These are phyloP conservation scores for Blastocladiella emersonii DNA, from an alignment of 371 early-diverging fungal genomes.

Conservation along the genomic window DNA sequence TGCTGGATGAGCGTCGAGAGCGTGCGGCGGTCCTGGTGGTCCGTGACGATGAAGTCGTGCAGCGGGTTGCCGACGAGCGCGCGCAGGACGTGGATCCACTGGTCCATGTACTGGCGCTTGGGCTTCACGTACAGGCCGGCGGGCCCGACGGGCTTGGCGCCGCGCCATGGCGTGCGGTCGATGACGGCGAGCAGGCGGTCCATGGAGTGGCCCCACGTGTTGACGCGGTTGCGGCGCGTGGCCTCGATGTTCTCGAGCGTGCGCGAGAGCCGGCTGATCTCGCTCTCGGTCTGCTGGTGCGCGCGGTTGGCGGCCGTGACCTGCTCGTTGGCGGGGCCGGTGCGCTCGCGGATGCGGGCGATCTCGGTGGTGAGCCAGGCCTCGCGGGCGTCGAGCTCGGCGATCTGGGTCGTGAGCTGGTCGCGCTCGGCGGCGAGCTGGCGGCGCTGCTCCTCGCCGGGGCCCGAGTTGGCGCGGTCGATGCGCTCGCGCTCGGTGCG, in stretches of 20 bases:
- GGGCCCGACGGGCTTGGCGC: conserved; percentile 65
- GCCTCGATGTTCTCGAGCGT: conserved; percentile 1
- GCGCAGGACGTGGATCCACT: conserved; percentile 56
- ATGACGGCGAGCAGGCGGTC: conserved; percentile 54
- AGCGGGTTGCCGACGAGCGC: conserved; percentile 47
- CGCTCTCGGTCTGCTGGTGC: too few species aligned
- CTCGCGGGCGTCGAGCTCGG: conserved; percentile 12
- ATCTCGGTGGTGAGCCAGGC: conserved; percentile 9
- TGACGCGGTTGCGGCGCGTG: conserved; percentile 5
- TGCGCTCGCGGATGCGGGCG: conserved; percentile 8
- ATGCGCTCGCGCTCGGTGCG: too few species aligned
- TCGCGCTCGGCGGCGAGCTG: too few species aligned
- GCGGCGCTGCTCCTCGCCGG: too few species aligned
- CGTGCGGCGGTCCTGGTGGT: conserved; percentile 44
- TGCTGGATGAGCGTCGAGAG: conserved; percentile 31
- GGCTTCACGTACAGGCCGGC: conserved; percentile 58
- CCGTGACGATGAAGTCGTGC: conserved; percentile 61
- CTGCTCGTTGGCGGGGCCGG: too few species aligned
- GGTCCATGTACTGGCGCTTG: conserved; percentile 19
- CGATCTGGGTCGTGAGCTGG: conserved; percentile 1
- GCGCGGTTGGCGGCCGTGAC: too few species aligned
- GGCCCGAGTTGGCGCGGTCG: too few species aligned
- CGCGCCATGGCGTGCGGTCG: conserved; percentile 34
- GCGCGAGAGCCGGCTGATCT: not conserved
- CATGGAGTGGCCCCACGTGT: conserved; percentile 19